phyloP scores from a whole-genome alignment of 2,329 filamentous ascomycete species.

The Colletotrichum tanaceti region DNA sequence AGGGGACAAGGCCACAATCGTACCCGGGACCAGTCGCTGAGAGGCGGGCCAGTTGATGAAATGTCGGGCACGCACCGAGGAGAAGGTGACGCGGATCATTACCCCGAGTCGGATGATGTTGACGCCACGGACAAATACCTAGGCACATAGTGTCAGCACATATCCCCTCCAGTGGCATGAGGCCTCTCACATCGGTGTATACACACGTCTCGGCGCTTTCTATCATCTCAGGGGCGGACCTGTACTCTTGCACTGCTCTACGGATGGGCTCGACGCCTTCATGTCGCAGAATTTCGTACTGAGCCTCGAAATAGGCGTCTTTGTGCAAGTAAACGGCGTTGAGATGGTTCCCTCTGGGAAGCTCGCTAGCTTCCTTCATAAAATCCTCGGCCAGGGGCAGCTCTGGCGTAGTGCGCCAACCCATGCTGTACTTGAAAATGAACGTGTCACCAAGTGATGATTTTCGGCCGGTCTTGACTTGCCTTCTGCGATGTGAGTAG shows the following conservation, averaged over 20 bases:
- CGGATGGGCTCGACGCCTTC: constrained; percentile 78
- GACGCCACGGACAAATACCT: constrained; percentile 18
- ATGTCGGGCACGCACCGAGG: constrained; percentile 71
- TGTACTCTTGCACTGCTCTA: constrained; percentile 70
- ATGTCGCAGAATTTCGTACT: constrained; percentile 81
- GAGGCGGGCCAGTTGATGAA: constrained; percentile 73
- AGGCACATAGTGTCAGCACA: not conserved
- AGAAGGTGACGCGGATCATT: constrained; percentile 77
- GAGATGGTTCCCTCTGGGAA: constrained; percentile 65
- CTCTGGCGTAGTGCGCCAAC: constrained; percentile 56
- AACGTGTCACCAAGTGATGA: not conserved
- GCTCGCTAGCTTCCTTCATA: constrained; percentile 47
- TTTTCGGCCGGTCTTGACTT: not conserved
- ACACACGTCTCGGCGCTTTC: constrained; percentile 71
- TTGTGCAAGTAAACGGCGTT: constrained; percentile 68
- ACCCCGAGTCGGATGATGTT: constrained; percentile 62
- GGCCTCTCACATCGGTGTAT: constrained; percentile 72
- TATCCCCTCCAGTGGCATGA: not conserved
- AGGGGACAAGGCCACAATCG: constrained; percentile 64
- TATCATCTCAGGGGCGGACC: constrained; percentile 61
- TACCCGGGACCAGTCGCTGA: constrained; percentile 63
- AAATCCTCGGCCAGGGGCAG: constrained; percentile 67
- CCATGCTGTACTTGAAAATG: not conserved
- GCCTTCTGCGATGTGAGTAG: not conserved
- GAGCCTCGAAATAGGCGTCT: constrained; percentile 74